Percentiles rank a stretch among this genome's conserved stretches.
phyloP scores from a whole-genome alignment of 768 basidiomycete genomes.

The Phaeotremella fagi region DNA sequence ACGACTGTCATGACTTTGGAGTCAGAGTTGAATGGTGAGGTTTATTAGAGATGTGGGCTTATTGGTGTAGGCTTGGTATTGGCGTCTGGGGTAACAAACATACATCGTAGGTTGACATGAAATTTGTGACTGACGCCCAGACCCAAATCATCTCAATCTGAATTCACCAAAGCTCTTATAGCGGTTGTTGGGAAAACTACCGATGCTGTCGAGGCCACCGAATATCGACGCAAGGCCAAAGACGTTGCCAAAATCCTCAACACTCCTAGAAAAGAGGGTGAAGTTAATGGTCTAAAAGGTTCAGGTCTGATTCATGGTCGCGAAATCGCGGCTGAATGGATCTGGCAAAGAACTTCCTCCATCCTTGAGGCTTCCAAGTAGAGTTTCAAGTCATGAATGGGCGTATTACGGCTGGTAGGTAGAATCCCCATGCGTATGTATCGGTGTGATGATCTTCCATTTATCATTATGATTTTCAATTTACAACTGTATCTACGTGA shows the following conservation, averaged over 20 bases:
- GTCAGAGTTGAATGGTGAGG: conserved; percentile 3
- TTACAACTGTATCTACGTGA: too few species aligned
- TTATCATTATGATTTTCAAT: too few species aligned
- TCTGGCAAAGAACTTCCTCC: too few species aligned
- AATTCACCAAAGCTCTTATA: conserved; percentile 8
- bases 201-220: not conserved
- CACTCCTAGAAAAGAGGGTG: not conserved
- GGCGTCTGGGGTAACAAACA: conserved; percentile 17
- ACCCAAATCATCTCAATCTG: conserved; percentile 3
- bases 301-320: not conserved
- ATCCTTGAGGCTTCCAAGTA: too few species aligned
- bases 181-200: conserved; percentile 4
- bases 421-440: too few species aligned
- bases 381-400: too few species aligned
- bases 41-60: not conserved
- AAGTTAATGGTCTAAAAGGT: not conserved
- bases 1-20: conserved; percentile 20
- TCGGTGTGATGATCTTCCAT: too few species aligned
- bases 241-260: conserved; percentile 5
- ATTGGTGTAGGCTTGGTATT: not conserved
- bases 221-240: conserved; percentile 2
- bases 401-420: too few species aligned
- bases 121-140: not conserved
- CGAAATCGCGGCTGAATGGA: conserved; percentile 9
- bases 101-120: conserved; percentile 13